phyloP scores from a whole-genome alignment of 352 stramenopile species.

The Globisporangium echinulatum region DNA sequence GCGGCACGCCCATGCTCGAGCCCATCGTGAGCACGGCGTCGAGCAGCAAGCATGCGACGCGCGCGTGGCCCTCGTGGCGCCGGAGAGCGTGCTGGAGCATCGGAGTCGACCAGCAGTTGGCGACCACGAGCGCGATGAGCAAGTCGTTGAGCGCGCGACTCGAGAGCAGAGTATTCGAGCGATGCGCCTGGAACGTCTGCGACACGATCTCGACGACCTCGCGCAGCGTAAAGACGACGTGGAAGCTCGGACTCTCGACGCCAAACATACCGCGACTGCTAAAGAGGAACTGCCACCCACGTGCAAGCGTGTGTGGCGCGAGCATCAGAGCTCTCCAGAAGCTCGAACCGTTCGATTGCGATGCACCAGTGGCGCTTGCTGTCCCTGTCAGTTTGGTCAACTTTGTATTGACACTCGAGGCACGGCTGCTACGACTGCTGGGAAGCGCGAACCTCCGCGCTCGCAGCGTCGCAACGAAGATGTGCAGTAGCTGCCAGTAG shows the following conservation, averaged over 20 bases:
- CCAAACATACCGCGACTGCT: conserved; percentile 6
- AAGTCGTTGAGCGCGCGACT: conserved; percentile 2
- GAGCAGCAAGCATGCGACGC: conserved; percentile 14
- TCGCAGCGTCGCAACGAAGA: neutral
- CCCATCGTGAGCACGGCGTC: conserved; percentile 17
- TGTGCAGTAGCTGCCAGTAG: conserved; percentile 4
- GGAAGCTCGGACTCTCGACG: conserved; percentile 6
- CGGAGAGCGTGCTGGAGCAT: conserved; percentile 7
- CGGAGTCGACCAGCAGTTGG: conserved; percentile 9
- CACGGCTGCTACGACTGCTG: neutral
- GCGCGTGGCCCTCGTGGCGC: conserved; percentile 4
- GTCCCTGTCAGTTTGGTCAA: neutral
- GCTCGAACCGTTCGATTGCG: neutral
- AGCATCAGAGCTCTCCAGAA: neutral
- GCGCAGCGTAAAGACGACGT: conserved; percentile 4
- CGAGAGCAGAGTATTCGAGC: conserved; percentile 8
- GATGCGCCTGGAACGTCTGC: conserved; percentile 15
- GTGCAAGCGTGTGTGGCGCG: neutral
- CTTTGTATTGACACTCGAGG: neutral
- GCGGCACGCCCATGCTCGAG: conserved; percentile 11
- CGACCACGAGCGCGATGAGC: conserved; percentile 5
- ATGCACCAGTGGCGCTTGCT: neutral
- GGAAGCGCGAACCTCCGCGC: neutral
- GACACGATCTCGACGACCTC: conserved; percentile 13
- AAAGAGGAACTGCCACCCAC: neutral